Percentiles rank a stretch among this genome's conserved stretches.
phyloP scores from a whole-genome alignment of 192 early-diverging fungal genomes.

The Entrophospora sp. region DNA sequence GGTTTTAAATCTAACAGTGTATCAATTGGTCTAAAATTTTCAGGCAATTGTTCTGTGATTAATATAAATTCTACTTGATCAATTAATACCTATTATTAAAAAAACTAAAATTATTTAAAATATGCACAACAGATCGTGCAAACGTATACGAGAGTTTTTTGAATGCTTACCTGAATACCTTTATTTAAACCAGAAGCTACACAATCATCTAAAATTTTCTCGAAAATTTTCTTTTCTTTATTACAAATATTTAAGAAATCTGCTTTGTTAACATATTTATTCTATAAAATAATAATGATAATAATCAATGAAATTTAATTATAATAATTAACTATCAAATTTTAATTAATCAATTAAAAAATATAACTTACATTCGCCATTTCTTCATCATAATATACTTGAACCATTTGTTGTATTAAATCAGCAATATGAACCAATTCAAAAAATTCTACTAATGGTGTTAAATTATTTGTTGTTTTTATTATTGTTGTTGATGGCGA shows the following conservation, averaged over 20 bases:
- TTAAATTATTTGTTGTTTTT: too few relatives aligned
- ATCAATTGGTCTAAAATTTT: slow-evolving; percentile 71
- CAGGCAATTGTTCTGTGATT: slow-evolving; percentile 51
- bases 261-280: slow-evolving; percentile 72
- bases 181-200: slow-evolving; percentile 91
- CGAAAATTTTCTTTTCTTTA: slow-evolving; percentile 87
- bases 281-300: slow-evolving; percentile 19
- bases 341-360: too few relatives aligned
- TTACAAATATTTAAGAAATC: slow-evolving; percentile 89
- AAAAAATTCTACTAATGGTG: slow-evolving; percentile 74
- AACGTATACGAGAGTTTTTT: too few relatives aligned
- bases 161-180: slow-evolving; percentile 54
- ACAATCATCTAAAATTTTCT: slow-evolving; percentile 77
- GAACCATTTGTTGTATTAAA: slow-evolving; percentile 87
- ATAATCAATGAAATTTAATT: slow-evolving; percentile 5
- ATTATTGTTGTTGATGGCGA: too few relatives aligned
- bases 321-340: not conserved
- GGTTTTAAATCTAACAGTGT: slow-evolving; percentile 56
- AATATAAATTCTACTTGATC: slow-evolving; percentile 80
- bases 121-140: too few relatives aligned
- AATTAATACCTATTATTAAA: slow-evolving; percentile 67
- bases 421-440: slow-evolving; percentile 92
- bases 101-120: too few relatives aligned
- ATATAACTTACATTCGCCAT: slow-evolving; percentile 41
- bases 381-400: slow-evolving; percentile 87